phyloP scores from a whole-genome alignment of 2,329 filamentous ascomycete species.

The Venturia effusa region DNA sequence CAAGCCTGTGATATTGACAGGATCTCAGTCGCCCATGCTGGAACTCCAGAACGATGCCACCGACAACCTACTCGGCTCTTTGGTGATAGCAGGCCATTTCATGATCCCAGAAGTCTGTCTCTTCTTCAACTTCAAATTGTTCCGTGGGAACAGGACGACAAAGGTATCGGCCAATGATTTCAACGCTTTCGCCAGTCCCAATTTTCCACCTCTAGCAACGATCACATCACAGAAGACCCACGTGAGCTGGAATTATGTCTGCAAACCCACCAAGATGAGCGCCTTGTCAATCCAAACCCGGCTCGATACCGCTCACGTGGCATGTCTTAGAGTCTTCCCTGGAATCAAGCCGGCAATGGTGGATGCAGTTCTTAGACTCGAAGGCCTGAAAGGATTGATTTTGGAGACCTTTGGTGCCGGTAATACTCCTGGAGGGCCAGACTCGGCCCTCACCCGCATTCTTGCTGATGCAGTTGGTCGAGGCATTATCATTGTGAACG shows the following conservation, averaged over 20 bases:
- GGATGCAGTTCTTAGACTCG: slow-evolving; percentile 66
- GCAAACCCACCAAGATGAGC: slow-evolving; percentile 61
- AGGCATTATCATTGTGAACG: slow-evolving; percentile 78
- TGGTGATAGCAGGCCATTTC: slow-evolving; percentile 86
- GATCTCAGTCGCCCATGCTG: slow-evolving; percentile 65
- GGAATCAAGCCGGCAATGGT: slow-evolving; percentile 92
- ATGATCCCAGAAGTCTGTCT: slow-evolving; percentile 87
- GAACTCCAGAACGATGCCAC: slow-evolving; percentile 84
- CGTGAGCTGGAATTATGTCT: slow-evolving; percentile 69
- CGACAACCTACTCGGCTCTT: slow-evolving; percentile 77
- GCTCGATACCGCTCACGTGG: slow-evolving; percentile 78
- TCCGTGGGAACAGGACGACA: slow-evolving; percentile 76
- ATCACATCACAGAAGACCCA: slow-evolving; percentile 73
- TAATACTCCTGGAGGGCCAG: slow-evolving; percentile 74
- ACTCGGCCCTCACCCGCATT: slow-evolving; percentile 68
- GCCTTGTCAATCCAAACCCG: slow-evolving; percentile 64
- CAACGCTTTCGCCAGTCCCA: slow-evolving; percentile 81
- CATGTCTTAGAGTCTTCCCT: slow-evolving; percentile 80
- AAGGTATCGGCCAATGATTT: slow-evolving; percentile 83
- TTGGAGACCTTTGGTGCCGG: slow-evolving; percentile 90
- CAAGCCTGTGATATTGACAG: slow-evolving; percentile 80
- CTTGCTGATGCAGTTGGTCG: slow-evolving; percentile 66
- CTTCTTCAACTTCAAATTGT: slow-evolving; percentile 87
- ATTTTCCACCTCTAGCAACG: slow-evolving; percentile 67
- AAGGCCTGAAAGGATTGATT: slow-evolving; percentile 70